A percentile compares a stretch with the other conserved stretches of the same genome.
Conservation (phyloP, 2,329 filamentous ascomycete genomes). For the Colletotrichum noveboracense region DNA sequence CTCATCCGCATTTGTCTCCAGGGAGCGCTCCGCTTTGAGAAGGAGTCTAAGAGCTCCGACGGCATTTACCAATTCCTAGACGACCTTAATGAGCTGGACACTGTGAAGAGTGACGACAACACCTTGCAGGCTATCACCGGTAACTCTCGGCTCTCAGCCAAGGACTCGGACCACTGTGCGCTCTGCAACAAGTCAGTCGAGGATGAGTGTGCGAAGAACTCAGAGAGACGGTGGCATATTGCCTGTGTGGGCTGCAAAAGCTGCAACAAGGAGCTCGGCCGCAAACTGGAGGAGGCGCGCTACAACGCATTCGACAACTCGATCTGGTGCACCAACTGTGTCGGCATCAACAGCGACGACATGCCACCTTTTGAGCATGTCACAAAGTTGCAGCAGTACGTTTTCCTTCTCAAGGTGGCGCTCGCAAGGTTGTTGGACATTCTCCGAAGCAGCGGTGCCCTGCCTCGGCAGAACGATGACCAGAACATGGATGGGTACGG, state of each 20-base stretch:
- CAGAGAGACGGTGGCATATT: constrained; percentile 82
- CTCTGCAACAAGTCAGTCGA: constrained; percentile 88
- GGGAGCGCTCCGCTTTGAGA: constrained; percentile 88
- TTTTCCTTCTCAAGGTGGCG: constrained; percentile 90
- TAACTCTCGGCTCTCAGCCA: constrained; percentile 70
- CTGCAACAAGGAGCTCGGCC: constrained; percentile 69
- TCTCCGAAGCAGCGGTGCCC: constrained; percentile 79
- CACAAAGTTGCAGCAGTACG: constrained; percentile 90
- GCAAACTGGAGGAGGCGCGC: constrained; percentile 70
- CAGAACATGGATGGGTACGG: constrained; percentile 71
- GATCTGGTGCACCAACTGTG: constrained; percentile 75
- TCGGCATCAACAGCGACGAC: constrained; percentile 58
- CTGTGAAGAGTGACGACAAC: constrained; percentile 73
- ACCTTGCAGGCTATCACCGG: constrained; percentile 70
- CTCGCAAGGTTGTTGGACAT: constrained; percentile 89
- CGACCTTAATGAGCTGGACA: constrained; percentile 83
- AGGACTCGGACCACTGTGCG: constrained; percentile 84
- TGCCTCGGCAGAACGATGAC: constrained; percentile 79
- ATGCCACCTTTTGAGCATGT: constrained; percentile 70
- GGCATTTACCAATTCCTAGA: constrained; percentile 84
- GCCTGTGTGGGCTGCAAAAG: constrained; percentile 80
- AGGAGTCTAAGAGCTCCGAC: constrained; percentile 75
- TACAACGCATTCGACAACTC: constrained; percentile 72
- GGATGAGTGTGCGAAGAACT: constrained; percentile 83
- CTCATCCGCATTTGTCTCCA: constrained; percentile 97